Evolutionary conservation across 2,329 filamentous ascomycete species (phyloP).

Genomic region (Botrytis pseudocinerea): DNA sequence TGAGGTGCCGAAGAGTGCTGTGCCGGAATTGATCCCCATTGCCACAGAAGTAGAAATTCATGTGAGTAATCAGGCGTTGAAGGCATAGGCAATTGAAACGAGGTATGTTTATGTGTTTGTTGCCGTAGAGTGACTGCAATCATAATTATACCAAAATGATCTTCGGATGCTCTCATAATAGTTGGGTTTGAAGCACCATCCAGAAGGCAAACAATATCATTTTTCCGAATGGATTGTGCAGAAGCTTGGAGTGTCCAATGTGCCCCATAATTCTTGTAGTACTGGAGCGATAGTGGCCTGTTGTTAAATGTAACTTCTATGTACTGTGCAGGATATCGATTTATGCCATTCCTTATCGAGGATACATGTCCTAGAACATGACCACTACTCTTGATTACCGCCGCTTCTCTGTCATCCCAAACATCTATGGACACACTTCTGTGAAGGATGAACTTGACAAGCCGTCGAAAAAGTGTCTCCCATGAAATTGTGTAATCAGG

Average conservation of each 20-base stretch:
- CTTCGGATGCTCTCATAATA: not conserved
- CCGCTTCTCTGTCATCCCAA: not conserved
- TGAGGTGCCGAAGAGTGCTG: not conserved
- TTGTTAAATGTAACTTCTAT: not conserved
- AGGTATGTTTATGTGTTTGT: not conserved
- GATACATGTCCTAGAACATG: not conserved
- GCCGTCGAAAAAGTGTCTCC: not conserved
- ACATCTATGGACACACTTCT: not conserved
- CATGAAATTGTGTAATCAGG: not conserved
- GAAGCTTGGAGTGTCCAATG: not conserved
- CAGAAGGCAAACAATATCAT: not conserved
- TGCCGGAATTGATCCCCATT: not conserved
- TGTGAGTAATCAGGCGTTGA: too few species aligned
- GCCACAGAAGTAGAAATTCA: not conserved
- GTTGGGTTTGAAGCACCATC: not conserved
- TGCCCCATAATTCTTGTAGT: not conserved
- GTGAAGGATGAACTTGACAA: not conserved
- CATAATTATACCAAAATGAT: not conserved
- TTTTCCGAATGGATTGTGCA: not conserved
- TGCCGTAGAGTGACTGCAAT: not conserved
- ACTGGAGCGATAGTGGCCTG: not conserved
- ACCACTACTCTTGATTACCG: not conserved
- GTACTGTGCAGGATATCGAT: not conserved
- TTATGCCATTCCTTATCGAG: not conserved
- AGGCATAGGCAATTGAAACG: not conserved